Conservation (phyloP, 371 early-diverging fungal species). For the Rhizopus delemar region DNA sequence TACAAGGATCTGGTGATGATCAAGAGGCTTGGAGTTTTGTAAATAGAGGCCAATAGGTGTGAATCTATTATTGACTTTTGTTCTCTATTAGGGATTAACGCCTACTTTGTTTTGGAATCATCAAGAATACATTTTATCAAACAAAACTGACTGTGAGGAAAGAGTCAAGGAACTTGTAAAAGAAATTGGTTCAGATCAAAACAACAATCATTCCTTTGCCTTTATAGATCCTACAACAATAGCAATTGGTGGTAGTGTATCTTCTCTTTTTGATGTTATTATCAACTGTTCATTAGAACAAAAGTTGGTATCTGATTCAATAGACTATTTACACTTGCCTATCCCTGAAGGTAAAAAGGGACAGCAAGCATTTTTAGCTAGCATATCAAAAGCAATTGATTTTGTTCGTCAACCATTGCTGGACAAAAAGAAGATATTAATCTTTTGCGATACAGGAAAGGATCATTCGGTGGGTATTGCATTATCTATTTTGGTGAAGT, state of each 20-base stretch:
- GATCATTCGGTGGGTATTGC: conserved; percentile 81
- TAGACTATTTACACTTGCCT: conserved; percentile 57
- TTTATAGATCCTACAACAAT: conserved; percentile 60
- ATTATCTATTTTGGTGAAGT: conserved; percentile 63
- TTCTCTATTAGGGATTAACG: conserved; percentile 54
- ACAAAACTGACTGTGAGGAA: conserved; percentile 49
- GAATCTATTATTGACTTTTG: background rate
- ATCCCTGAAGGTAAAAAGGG: conserved; percentile 78
- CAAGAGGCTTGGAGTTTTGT: conserved; percentile 81
- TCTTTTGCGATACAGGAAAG: conserved; percentile 61
- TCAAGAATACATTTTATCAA: conserved; percentile 46
- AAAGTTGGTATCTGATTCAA: conserved; percentile 24
- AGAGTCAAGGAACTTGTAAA: conserved; percentile 48
- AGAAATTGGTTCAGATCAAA: conserved; percentile 7
- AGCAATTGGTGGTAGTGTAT: conserved; percentile 45
- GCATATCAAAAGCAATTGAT: conserved; percentile 58
- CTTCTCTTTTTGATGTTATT: conserved; percentile 56
- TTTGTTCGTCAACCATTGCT: conserved; percentile 41
- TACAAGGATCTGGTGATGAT: conserved; percentile 90
- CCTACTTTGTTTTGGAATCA: conserved; percentile 76
- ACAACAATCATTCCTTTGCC: conserved; percentile 25
- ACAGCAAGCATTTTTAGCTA: conserved; percentile 53
- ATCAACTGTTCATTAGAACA: conserved; percentile 63
- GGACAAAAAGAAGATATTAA: conserved; percentile 38
- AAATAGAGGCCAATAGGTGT: conserved; percentile 1